Evolutionary conservation across 148 eudicot species (phyloP).

Genomic region (Tetragonia tetragonoides): DNA sequence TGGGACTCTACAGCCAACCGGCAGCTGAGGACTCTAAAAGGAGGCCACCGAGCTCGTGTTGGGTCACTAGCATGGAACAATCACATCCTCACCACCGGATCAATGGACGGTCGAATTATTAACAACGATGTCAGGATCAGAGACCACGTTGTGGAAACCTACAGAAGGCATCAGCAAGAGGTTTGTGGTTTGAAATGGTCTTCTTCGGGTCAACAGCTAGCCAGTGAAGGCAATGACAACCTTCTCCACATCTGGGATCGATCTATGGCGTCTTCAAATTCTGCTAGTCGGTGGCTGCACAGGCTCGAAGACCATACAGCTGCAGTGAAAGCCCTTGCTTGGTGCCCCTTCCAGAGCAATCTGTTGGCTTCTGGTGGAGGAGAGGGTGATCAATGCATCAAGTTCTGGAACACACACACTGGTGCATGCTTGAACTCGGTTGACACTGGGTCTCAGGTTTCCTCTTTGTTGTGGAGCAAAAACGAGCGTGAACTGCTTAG

Average conservation of each 20-base stretch:
- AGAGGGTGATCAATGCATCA: conserved; percentile 66
- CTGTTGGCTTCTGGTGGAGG: conserved; percentile 87
- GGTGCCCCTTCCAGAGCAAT: conserved; percentile 92
- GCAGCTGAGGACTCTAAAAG: conserved; percentile 71
- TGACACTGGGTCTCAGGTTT: conserved; percentile 79
- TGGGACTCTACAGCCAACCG: conserved; percentile 73
- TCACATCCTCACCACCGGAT: conserved; percentile 66
- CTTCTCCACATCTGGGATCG: conserved; percentile 79
- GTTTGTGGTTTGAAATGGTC: conserved; percentile 89
- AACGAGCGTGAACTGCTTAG: conserved; percentile 77
- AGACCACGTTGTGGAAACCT: conserved; percentile 53
- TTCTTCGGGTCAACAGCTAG: conserved; percentile 63
- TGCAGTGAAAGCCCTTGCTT: conserved; percentile 84
- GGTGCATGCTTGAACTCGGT: conserved; percentile 83
- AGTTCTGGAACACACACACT: conserved; percentile 87
- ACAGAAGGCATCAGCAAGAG: conserved; percentile 67
- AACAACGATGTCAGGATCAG: conserved; percentile 29
- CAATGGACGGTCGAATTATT: conserved; percentile 64
- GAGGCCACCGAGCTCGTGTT: conserved; percentile 65
- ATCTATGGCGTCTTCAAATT: conserved; percentile 51
- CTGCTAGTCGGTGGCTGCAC: conserved; percentile 69
- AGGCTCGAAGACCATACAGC: conserved; percentile 87
- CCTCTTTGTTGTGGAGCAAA: conserved; percentile 78
- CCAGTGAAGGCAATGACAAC: conserved; percentile 86
- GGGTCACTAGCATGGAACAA: conserved; percentile 84